Evolutionary conservation across 2,329 filamentous ascomycete genomes (phyloP).

Genomic region (Colletotrichum liaoningense): DNA sequence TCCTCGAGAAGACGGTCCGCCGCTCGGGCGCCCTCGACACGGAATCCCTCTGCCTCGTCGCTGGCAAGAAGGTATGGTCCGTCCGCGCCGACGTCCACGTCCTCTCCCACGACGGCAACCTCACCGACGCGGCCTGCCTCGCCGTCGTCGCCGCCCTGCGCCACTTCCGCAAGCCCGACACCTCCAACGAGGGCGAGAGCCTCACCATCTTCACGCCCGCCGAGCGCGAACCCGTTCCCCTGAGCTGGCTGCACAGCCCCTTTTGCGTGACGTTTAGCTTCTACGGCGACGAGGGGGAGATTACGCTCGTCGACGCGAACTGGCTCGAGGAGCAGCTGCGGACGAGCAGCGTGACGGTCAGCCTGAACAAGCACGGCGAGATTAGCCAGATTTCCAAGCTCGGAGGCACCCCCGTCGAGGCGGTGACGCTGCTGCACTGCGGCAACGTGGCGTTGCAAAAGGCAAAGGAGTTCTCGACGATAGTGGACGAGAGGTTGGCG

Average conservation of each 20-base stretch:
- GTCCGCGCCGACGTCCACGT: slow-evolving; percentile 93
- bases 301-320: slow-evolving; percentile 78
- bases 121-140: slow-evolving; percentile 88
- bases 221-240: slow-evolving; percentile 89
- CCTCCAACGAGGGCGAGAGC: slow-evolving; percentile 84
- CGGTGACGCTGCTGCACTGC: slow-evolving; percentile 80
- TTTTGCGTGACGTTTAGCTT: slow-evolving; percentile 92
- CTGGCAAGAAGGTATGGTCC: slow-evolving; percentile 91
- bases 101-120: slow-evolving; percentile 88
- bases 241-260: slow-evolving; percentile 92
- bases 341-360: slow-evolving; percentile 80
- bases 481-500: slow-evolving; percentile 79
- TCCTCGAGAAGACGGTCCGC: slow-evolving; percentile 94
- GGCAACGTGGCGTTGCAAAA: slow-evolving; percentile 80
- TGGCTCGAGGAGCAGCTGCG: slow-evolving; percentile 82
- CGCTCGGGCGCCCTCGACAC: slow-evolving; percentile 93
- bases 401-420: slow-evolving; percentile 85
- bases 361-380: slow-evolving; percentile 89
- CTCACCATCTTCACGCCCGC: slow-evolving; percentile 86
- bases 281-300: slow-evolving; percentile 78
- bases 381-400: slow-evolving; percentile 93
- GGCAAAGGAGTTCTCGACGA: slow-evolving; percentile 81
- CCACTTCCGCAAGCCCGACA: slow-evolving; percentile 92
- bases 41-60: slow-evolving; percentile 93
- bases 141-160: slow-evolving; percentile 88